A percentile compares a stretch with the other conserved stretches of the same genome.
Evolutionary conservation across 805 yeast genomes (phyloP).

Genomic region (Candida morakotiae): DNA sequence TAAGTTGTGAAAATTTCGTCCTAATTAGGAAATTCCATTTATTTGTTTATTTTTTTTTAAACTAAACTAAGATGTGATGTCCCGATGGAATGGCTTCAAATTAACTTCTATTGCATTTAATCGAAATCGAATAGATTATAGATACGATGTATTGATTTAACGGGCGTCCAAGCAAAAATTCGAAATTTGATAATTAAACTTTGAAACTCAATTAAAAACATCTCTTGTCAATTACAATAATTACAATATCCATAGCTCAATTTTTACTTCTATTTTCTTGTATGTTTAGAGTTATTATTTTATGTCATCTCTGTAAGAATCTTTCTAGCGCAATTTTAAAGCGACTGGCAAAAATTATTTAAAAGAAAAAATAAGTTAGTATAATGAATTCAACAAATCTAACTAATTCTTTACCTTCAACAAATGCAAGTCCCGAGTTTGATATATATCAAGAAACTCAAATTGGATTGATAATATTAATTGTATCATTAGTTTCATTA

Average conservation of each 20-base stretch:
- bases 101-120: not conserved
- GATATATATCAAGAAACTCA: not conserved
- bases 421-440: not conserved
- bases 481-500: slow-evolving; percentile 21
- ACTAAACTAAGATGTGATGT: not conserved
- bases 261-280: not conserved
- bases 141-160: not conserved
- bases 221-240: no score
- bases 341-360: not conserved
- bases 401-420: not conserved
- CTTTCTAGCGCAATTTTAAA: not conserved
- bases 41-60: not conserved
- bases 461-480: slow-evolving; percentile 9
- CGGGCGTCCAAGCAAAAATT: no score
- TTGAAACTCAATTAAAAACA: no score
- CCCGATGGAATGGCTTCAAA: not conserved
- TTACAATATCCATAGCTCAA: no score
- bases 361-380: not conserved
- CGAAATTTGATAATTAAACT: no score
- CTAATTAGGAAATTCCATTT: not conserved
- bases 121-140: no score
- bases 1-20: not conserved
- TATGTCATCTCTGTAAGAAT: no score
- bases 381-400: slow-evolving; percentile 2
- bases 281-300: no score